Conservation (phyloP, 352 stramenopile genomes). For the Pythium myriotylum region DNA sequence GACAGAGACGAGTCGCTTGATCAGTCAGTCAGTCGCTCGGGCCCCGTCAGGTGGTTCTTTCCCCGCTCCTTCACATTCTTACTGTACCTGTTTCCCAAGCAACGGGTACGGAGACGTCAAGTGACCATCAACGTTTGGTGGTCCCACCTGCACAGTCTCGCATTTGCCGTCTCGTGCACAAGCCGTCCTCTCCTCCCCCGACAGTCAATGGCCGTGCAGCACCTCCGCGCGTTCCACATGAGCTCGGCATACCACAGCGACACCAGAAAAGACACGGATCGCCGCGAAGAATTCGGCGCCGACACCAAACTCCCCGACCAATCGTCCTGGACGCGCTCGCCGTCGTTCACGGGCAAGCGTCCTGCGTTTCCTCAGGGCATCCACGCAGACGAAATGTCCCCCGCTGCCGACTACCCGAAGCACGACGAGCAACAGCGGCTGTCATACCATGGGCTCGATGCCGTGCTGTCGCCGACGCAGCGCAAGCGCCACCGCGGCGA, state of each 20-base stretch:
- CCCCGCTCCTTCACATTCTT: slow-evolving; percentile 1
- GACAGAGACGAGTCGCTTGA: slow-evolving; percentile 2
- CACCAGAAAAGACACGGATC: slow-evolving; percentile 1
- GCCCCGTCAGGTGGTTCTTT: slow-evolving; percentile 4
- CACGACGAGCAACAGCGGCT: slow-evolving; percentile 2
- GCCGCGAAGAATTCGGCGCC: not conserved
- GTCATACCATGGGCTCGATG: slow-evolving; percentile 8
- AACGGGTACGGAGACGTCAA: slow-evolving; percentile 6
- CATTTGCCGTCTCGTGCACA: slow-evolving; percentile 15
- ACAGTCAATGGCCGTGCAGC: slow-evolving; percentile 22
- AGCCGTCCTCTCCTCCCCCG: not conserved
- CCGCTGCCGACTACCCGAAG: not conserved
- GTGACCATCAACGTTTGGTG: slow-evolving; percentile 1
- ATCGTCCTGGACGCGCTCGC: slow-evolving; percentile 10
- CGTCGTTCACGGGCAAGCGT: slow-evolving; percentile 12
- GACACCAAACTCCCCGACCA: not conserved
- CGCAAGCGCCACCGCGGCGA: slow-evolving; percentile 21
- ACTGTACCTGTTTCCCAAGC: slow-evolving; percentile 11
- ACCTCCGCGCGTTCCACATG: slow-evolving; percentile 24
- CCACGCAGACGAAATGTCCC: not conserved
- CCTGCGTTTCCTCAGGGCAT: slow-evolving; percentile 3
- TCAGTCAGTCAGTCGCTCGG: slow-evolving; percentile 1
- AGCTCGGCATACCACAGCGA: slow-evolving; percentile 15
- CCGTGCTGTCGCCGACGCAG: slow-evolving; percentile 18
- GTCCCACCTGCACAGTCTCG: slow-evolving; percentile 15